These are phyloP conservation scores for Scedosporium boydii DNA, from an alignment of 2,329 filamentous ascomycete species.

Conservation along the genomic window DNA sequence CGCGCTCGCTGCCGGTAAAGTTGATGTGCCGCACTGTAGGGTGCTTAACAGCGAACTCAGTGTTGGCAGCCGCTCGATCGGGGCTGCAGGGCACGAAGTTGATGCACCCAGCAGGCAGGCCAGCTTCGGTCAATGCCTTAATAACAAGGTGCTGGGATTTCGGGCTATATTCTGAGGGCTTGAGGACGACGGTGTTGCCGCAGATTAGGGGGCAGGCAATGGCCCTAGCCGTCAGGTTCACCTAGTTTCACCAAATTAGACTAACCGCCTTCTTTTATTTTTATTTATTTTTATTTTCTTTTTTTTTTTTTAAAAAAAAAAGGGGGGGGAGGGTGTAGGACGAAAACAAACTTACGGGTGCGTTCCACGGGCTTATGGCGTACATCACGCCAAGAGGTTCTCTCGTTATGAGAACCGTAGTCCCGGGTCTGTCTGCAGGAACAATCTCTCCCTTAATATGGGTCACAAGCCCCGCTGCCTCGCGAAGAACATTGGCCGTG, in stretches of 20 bases:
- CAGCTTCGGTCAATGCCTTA: conserved; percentile 50
- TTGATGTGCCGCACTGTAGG: conserved; percentile 56
- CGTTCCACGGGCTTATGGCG: conserved; percentile 60
- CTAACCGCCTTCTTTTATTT: too few relatives aligned
- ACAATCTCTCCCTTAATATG: conserved; percentile 24
- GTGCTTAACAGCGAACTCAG: conserved; percentile 51
- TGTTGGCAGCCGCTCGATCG: conserved; percentile 48
- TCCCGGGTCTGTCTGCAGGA: conserved; percentile 32
- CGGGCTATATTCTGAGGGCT: conserved; percentile 51
- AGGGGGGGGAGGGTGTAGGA: background rate
- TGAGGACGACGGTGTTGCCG: conserved; percentile 54
- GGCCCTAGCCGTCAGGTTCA: conserved; percentile 17
- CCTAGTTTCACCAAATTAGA: conserved; percentile 4
- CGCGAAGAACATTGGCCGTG: conserved; percentile 25
- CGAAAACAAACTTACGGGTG: conserved; percentile 11
- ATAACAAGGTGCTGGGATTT: conserved; percentile 46
- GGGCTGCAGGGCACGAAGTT: conserved; percentile 53
- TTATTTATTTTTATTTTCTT: background rate
- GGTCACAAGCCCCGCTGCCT: conserved; percentile 29
- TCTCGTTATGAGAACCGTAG: conserved; percentile 50
- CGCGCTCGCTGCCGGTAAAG: conserved; percentile 58
- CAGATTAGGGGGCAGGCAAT: conserved; percentile 41
- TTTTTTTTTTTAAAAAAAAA: background rate
- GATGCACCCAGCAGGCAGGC: conserved; percentile 54
- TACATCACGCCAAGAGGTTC: conserved; percentile 62